Evolutionary conservation across 768 basidiomycete species (phyloP), one percentile per base, ranked within the genome.

Genomic region (Tulasnella calospora): DNA sequence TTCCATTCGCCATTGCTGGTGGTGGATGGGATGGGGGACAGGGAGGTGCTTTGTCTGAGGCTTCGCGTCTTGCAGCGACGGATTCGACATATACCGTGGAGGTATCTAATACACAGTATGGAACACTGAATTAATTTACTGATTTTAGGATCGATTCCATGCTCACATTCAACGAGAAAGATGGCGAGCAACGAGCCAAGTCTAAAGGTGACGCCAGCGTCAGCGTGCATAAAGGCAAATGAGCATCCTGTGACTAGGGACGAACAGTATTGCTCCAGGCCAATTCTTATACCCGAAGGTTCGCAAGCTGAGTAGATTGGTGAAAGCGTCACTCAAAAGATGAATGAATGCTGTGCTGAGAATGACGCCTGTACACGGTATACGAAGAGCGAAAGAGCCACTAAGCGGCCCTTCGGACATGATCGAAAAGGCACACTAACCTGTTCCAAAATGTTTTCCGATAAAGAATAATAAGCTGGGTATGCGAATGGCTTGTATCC

Each of bases 401-500:
- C 74, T 73, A 57, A 12, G 51, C 33, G 36, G 77, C 19, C 23
- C 40, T 38, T 35, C 41, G 33, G 46, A 70, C 23, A 35, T 30
- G 23, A 71, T 73, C 8, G 27, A 17, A 74, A 77, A 55, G 19
- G 13, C 4, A 3, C 44, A 33, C 35, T 70, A 57, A 89, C 90
- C 89, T 19, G 94, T 94, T 46, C 94, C 94, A 81, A 94, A 94
- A 82, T 95, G 94, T 81, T 94, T 95, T 51, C 92, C 93, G n/a
- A 93, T 86, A 83, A 95, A 94, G 83, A 95, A 94, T 23, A 91
- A 81, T 21, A 92, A 85, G 33, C 87, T 87, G 1, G 92, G 92
- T 81, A 93, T 90, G 74, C 87, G 87, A 30, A 94, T 81, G 78
- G 86, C 86, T 8, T 86, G 85, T 19, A 87, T 81, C 1, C 86